Evolutionary conservation across 2,329 filamentous ascomycete genomes (phyloP), one percentile per base, ranked within the genome.

Genomic region (Alternaria sp.): DNA sequence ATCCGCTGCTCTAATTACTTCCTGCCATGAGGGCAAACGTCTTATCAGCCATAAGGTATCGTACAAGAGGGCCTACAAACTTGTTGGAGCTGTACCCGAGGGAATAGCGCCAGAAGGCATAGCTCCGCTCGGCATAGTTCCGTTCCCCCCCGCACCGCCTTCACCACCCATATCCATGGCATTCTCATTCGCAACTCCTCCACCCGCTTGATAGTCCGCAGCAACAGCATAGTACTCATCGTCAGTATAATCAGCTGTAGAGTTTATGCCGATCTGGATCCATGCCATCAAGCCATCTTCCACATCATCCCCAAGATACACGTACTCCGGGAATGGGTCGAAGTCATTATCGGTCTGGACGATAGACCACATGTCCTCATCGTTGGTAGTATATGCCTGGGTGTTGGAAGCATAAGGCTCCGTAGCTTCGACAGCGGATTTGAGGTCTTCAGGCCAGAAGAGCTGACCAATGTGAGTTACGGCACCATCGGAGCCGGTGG

Each of bases 151-250:
- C 28, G 26, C 26, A 56, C 46, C 59, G 20, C 51, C 57, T 16
- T 44, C 46, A 39, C 47, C 48, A 24, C 62, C 63, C 42, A 54
- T 59, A 14, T 51, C 38, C 24, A 48, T 53, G 24, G 42, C 48
- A 32, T 65, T 57, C 5, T 51, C 49, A 5, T 65, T 70, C 4
- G 61, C 59, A 57, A 67, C 57, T 47, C 71, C 69, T 51, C 69
- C 69, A 39, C 59, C 65, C 9, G 61, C 65, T 20, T 70, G 63
- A 26, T 67, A 71, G 11, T 58, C 61, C 36, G 69, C 66, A 51
- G 67, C 65, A 43, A 69, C 62, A 12, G 49, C 59, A 43, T 68
- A 71, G 57, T 67, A 65, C 11, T 66, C 38, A n/a, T 30, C 39
- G 14, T 43, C 39, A 60, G 56, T 61, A 42, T 68, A 61, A 14